Evolutionary conservation across 2,329 filamentous ascomycete species (phyloP), one percentile per base, ranked within the genome.

Genomic region (Hypoxylon rubiginosum): DNA sequence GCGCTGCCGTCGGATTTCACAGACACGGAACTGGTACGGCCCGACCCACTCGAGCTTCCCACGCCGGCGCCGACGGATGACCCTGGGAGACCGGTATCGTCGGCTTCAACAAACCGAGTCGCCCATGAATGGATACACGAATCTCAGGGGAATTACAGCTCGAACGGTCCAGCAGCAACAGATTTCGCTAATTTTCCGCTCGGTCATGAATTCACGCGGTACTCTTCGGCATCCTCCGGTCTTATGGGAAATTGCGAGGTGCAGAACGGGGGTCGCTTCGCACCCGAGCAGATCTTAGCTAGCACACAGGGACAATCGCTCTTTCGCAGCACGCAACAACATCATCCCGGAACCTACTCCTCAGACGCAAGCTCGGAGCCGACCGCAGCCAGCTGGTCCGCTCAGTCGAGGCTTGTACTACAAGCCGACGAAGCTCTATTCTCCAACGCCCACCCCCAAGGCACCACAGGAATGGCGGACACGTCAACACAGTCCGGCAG

Each of bases 11-110:
- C 51, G 17, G 45, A 19, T 2, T 56, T 36, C 26, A 19, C 32
- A 17, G 34, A 50, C 24, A 34, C 51, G 51, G 58, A 56, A 10
- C 17, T 32, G n/a, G 9, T 6, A 13, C 45, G 43, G 51, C 21
- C 51, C 17, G 43, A 32, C 45, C 43, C 51, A 43, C 45, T 15
- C 17, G 43, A 50, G 24, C 43, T 56, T 34, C 58, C 26, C n/a
- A 62, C 51, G 43, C 51, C 58, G 49, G 39, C 58, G 32, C 51
- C 58, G 43, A 56, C 58, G 19, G 58, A 54, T 17, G 51, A 41
- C 10, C 19, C 41, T 13, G 41, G 3, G 7, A 10, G 6, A 8
- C 26, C 49, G 19, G 30, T 13, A 30, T 28, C 43, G 41, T 8
- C 51, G 34, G 43, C 51, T 11, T 50, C 58, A 13, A 41, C 49